Conservation (phyloP, 495 filamentous ascomycete species). For the Penicillium herquei region DNA sequence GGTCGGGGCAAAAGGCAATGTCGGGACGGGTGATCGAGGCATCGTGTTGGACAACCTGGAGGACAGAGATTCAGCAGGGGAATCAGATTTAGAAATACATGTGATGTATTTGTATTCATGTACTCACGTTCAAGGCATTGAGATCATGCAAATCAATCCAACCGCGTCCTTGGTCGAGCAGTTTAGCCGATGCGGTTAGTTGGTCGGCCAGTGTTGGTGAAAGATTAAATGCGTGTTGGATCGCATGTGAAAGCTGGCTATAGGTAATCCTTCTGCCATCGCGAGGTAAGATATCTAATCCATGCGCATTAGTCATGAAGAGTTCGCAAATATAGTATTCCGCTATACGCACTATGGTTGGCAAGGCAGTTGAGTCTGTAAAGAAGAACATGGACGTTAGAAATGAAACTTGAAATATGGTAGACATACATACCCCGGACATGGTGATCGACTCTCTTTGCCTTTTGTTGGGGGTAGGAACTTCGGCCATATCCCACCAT, state of each 20-base stretch:
- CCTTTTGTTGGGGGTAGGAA: neutral
- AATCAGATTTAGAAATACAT: too few species aligned
- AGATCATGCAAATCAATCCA: neutral
- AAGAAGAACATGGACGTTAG: neutral
- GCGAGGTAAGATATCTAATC: neutral
- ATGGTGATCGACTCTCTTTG: neutral
- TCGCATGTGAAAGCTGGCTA: neutral
- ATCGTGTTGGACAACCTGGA: neutral
- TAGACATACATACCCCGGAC: neutral
- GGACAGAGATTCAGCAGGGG: neutral
- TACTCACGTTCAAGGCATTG: neutral
- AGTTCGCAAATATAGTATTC: neutral
- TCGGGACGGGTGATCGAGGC: neutral
- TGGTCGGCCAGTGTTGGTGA: slow-evolving; percentile 3
- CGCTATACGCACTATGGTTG: neutral
- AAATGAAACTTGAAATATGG: neutral
- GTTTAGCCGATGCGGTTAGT: neutral
- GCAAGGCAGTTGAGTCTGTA: neutral
- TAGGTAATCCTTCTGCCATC: neutral
- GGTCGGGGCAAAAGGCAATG: neutral
- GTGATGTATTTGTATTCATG: too few species aligned
- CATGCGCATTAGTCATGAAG: neutral
- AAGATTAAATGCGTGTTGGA: slow-evolving; percentile 4
- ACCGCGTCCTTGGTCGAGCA: neutral
- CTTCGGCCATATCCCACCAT: neutral